Conservation (phyloP, 2,329 filamentous ascomycete genomes). For the Thelonectria blattea region DNA sequence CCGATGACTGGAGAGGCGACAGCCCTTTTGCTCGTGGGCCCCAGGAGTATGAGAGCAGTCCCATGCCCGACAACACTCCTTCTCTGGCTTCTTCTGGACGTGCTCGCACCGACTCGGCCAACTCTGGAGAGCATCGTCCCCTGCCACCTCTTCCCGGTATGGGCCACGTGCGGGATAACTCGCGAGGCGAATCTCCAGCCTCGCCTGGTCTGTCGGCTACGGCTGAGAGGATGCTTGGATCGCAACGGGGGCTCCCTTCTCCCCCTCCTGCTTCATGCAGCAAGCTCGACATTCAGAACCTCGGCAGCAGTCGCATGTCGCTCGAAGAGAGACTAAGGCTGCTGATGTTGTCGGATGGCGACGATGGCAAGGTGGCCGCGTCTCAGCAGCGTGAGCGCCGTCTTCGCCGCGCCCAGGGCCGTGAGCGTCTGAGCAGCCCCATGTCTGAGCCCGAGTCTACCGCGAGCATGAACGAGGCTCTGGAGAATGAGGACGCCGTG, state of each 20-base stretch:
- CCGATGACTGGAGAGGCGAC: constrained; percentile 91
- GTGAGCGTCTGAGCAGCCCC: constrained; percentile 56
- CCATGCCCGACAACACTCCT: constrained; percentile 63
- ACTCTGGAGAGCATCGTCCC: constrained; percentile 81
- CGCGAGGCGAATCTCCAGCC: constrained; percentile 57
- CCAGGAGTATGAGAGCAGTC: constrained; percentile 68
- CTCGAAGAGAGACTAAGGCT: constrained; percentile 85
- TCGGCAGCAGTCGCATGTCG: constrained; percentile 78
- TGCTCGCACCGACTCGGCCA: constrained; percentile 73
- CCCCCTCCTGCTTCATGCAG: constrained; percentile 71
- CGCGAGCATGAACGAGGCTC: constrained; percentile 42
- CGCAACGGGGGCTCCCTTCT: constrained; percentile 72
- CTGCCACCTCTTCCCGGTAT: constrained; percentile 83
- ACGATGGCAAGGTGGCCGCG: constrained; percentile 61
- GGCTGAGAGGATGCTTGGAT: constrained; percentile 72
- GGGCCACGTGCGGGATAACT: constrained; percentile 46
- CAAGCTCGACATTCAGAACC: constrained; percentile 79
- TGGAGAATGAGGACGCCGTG: constrained; percentile 63
- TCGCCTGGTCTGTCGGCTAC: constrained; percentile 71
- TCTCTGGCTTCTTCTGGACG: constrained; percentile 52
- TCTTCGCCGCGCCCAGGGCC: constrained; percentile 65
- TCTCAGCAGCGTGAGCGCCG: constrained; percentile 73
- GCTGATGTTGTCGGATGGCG: constrained; percentile 83
- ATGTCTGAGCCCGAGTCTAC: constrained; percentile 47
- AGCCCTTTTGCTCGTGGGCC: constrained; percentile 50